Evolutionary conservation across 345 rosid genomes (phyloP), one percentile per base, ranked within the genome.

Genomic region (Rhodamnia rubescens): DNA sequence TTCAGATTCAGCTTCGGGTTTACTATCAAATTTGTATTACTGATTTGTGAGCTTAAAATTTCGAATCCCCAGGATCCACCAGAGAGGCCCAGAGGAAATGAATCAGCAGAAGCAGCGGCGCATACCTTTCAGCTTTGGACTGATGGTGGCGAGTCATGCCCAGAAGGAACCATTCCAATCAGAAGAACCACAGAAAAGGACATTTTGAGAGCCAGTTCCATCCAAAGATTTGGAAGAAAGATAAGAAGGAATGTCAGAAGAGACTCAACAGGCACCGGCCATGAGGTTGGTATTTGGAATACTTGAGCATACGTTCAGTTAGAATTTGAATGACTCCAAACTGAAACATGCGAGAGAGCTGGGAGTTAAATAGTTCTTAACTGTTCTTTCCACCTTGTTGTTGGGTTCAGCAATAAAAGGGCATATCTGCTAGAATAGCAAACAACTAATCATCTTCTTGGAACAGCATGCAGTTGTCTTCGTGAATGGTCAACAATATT

Each of bases 391-490:
- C 26, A 69, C 55, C 85, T 26, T n/a, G 26, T 29, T 11, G 5
- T 56, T 6, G 84, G 29, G 44, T 53, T 18, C 61, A 53, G 44
- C n/a, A 53, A 27, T 52, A 12, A 56, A 50, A 81, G 24, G 6
- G 55, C 20, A n/a, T 11, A 13, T 42, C 81, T 42, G 64, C 74
- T 57, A 51, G 59, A 16, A 8, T 56, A 82, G 52, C 14, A 11
- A 7, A 82, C 54, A 44, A 24, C 36, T 82, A 11, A 84, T 82
- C 32, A 44, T 69, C 12, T 52, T 26, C 5, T 78, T 58, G 9
- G 52, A 15, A 88, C 99, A 96, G 99, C 99, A 96, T 88, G 99
- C 99, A 82, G 99, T 97, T 81, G 94, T 96, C 24, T 97, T 93
- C 88, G 99, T 96, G 85, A 92, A 90, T 82, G 99, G 99, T 64